Percentiles rank a stretch among this genome's conserved stretches.
phyloP scores from a whole-genome alignment of 2,329 filamentous ascomycete genomes.

The Acephala macrosclerotiorum region DNA sequence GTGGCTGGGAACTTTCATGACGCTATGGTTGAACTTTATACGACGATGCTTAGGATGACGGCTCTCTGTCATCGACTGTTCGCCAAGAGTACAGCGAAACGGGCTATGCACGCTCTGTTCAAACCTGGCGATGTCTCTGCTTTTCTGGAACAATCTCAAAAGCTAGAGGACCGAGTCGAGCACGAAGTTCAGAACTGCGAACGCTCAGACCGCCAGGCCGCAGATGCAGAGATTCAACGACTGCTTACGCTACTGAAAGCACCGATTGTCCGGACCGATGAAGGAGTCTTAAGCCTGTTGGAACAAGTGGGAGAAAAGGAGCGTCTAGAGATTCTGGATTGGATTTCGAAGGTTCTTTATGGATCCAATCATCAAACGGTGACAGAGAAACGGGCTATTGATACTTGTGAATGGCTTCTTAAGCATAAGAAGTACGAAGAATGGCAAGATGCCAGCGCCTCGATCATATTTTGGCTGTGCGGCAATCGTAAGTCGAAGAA shows the following conservation, averaged over 20 bases:
- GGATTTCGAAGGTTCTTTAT: constrained; percentile 37
- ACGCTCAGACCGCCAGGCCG: constrained; percentile 12
- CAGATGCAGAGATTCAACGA: constrained; percentile 14
- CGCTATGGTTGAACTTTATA: constrained; percentile 33
- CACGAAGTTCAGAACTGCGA: constrained; percentile 24
- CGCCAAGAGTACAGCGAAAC: constrained; percentile 19
- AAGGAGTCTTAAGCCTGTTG: constrained; percentile 28
- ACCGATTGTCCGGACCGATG: constrained; percentile 32
- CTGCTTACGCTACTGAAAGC: constrained; percentile 18
- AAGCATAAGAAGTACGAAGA: constrained; percentile 18
- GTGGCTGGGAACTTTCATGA: constrained; percentile 20
- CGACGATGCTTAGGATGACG: constrained; percentile 29
- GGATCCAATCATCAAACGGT: constrained; percentile 25
- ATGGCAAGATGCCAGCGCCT: constrained; percentile 26
- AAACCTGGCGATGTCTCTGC: not conserved
- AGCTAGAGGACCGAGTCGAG: constrained; percentile 24
- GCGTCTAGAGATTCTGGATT: constrained; percentile 35
- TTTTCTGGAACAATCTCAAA: constrained; percentile 23
- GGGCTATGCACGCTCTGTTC: constrained; percentile 25
- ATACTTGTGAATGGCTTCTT: constrained; percentile 32
- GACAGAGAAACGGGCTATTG: constrained; percentile 16
- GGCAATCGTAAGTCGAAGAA: constrained; percentile 18
- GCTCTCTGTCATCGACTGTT: constrained; percentile 17
- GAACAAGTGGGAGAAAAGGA: constrained; percentile 17
- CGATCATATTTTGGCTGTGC: constrained; percentile 28